Conservation (phyloP, 2,329 filamentous ascomycete species). For the Coniochaeta sp. region DNA sequence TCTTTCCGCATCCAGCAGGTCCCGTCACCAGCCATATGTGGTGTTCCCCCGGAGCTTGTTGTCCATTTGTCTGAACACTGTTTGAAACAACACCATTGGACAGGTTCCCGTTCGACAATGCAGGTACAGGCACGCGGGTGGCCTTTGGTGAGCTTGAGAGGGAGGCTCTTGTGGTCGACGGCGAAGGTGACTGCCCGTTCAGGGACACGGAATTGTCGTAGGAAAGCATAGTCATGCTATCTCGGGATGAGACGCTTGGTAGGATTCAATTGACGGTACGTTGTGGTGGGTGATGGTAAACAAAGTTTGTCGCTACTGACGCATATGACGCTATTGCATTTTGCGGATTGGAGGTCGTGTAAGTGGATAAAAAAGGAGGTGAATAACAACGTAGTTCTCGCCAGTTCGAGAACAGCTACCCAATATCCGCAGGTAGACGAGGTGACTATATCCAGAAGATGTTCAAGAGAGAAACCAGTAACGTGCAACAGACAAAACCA, state of each 20-base stretch:
- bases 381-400: neutral
- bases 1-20: conserved; percentile 74
- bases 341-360: conserved; percentile 8
- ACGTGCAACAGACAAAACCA: conserved; percentile 7
- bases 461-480: conserved; percentile 9
- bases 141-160: conserved; percentile 21
- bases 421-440: neutral
- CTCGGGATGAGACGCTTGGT: neutral
- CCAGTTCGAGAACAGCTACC: neutral
- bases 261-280: neutral
- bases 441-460: conserved; percentile 2
- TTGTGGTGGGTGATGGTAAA: neutral
- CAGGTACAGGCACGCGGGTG: conserved; percentile 9
- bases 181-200: conserved; percentile 27
- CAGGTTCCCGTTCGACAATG: conserved; percentile 6
- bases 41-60: conserved; percentile 33
- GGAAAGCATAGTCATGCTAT: conserved; percentile 36
- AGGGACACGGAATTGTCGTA: conserved; percentile 40
- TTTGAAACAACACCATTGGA: conserved; percentile 18
- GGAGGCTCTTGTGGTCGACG: conserved; percentile 17
- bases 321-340: conserved; percentile 12
- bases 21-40: conserved; percentile 80
- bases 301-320: neutral
- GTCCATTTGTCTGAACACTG: conserved; percentile 20
- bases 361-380: conserved; percentile 8